phyloP scores from a whole-genome alignment of 225 moss, liverwort and hornwort genomes.

The Straminergon stramineum region DNA sequence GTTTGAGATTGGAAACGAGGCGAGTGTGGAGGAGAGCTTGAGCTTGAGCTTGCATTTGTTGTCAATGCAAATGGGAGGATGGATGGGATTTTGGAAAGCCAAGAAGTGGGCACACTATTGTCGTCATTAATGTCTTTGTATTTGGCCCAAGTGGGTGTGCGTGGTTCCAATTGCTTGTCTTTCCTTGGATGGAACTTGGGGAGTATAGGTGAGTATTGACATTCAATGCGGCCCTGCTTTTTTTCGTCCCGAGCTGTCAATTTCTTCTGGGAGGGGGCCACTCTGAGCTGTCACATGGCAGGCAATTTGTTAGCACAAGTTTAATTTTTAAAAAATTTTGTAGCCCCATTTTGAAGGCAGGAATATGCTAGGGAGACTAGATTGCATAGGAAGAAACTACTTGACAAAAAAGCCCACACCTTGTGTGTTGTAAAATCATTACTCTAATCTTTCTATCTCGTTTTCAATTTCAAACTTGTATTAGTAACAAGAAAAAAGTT shows the following conservation, averaged over 20 bases:
- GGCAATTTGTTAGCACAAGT: neutral
- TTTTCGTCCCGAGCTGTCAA: neutral
- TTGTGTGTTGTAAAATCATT: neutral
- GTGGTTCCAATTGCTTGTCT: neutral
- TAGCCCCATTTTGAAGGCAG: neutral
- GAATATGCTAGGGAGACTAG: too few species aligned
- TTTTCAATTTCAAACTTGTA: neutral
- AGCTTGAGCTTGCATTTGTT: neutral
- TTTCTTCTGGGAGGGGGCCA: conserved; percentile 2
- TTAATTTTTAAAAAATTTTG: neutral
- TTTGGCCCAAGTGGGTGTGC: neutral
- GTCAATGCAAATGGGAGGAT: conserved; percentile 1
- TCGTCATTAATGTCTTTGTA: neutral
- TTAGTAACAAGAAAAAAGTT: neutral
- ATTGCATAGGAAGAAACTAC: neutral
- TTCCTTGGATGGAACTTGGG: neutral
- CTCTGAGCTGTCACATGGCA: conserved; percentile 1
- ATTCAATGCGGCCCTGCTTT: conserved; percentile 29
- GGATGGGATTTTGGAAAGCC: conserved; percentile 1
- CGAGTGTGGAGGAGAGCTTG: neutral
- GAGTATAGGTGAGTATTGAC: conserved; percentile 16
- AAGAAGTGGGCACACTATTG: neutral
- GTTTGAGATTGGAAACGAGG: neutral
- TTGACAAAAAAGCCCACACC: neutral
- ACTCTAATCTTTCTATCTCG: neutral